Base-by-base conservation (phyloP, 2,329 filamentous ascomycete genomes). In the Neopestalotiopsis clavispora region DNA sequence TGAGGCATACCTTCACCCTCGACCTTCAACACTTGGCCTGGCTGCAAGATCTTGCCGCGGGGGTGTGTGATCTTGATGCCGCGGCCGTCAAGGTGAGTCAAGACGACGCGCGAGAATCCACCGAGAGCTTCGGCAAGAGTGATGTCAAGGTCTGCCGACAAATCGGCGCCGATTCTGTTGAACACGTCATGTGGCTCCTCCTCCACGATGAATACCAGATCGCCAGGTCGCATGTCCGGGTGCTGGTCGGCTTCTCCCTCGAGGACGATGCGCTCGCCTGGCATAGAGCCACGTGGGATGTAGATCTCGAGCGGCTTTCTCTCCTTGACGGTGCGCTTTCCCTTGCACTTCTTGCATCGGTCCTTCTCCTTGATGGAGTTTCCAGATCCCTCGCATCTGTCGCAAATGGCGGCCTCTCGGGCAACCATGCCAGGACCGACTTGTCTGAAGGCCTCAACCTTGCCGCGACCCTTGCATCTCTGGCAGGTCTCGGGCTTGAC, bases 301-400 rank as follows among this genome's bases (percentile, higher is more conserved):
- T 98, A 98, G 66, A 99, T 91, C 83, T 99, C 96, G 70, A 99
- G 86, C 3, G 95, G 93, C 84, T 98, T 99, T 82, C 93, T 96
- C 82, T 96, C 93, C 76, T 94, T 92, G 59, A 90, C 90, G 14
- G 94, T 94, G 71, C 94, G 89, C 80, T 93, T 93, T 77, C 96
- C 96, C 84, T 98, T 98, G 89, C 96, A 99, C 85, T 96, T 98
- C 87, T 97, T 97, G 86, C 96, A 99, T 78, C 94, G 94, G 78
- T 99, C 96, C 85, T 98, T 98, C 78, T 97, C 94, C 81, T 95
- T 95, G 84, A 91, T 97, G 77, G 95, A 90, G 77, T 91, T 90
- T 5, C 96, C 96, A n/a, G 90, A 88, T 42, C 95, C 95, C 70
- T 91, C 87, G 82, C 96, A 99, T 76, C 92, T 91, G 75, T 92